phyloP scores from a whole-genome alignment of 148 eudicot genomes.

The Simmondsia chinensis region DNA sequence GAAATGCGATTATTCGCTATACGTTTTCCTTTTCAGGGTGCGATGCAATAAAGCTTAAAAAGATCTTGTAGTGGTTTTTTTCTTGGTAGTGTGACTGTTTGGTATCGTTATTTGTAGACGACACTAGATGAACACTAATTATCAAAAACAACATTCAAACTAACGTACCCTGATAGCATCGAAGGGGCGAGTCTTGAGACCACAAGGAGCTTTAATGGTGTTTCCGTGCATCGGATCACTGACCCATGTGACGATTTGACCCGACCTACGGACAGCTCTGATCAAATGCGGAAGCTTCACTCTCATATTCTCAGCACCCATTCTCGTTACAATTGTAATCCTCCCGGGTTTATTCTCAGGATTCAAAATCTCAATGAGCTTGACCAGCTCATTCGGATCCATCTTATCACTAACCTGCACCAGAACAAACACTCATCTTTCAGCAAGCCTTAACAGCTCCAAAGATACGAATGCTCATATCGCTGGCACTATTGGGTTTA shows the following conservation, averaged over 20 bases:
- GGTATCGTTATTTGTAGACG: too few species aligned
- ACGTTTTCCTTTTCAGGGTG: too few species aligned
- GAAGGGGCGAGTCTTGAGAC: conserved; percentile 88
- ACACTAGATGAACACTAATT: too few species aligned
- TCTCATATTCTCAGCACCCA: conserved; percentile 99
- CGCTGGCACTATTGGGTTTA: too few species aligned
- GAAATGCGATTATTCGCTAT: too few species aligned
- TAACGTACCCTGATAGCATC: conserved; percentile 81
- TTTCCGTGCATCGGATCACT: conserved; percentile 95
- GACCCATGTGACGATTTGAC: conserved; percentile 93
- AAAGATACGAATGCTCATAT: too few species aligned
- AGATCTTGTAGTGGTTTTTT: too few species aligned
- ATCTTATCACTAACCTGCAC: conserved; percentile 88
- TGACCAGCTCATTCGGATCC: conserved; percentile 75
- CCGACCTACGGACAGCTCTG: conserved; percentile 88
- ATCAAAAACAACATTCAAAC: too few species aligned
- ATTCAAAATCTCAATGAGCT: conserved; percentile 80
- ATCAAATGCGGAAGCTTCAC: conserved; percentile 93
- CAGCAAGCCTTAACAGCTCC: too few species aligned
- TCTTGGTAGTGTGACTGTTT: too few species aligned
- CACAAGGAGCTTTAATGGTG: conserved; percentile 94
- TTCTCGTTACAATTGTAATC: conserved; percentile 77
- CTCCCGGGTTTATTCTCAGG: conserved; percentile 88
- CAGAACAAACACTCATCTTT: conserved; percentile 3
- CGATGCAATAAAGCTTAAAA: too few species aligned